Conservation (phyloP, 2,329 filamentous ascomycete genomes). For the Domatiomyces globalis region DNA sequence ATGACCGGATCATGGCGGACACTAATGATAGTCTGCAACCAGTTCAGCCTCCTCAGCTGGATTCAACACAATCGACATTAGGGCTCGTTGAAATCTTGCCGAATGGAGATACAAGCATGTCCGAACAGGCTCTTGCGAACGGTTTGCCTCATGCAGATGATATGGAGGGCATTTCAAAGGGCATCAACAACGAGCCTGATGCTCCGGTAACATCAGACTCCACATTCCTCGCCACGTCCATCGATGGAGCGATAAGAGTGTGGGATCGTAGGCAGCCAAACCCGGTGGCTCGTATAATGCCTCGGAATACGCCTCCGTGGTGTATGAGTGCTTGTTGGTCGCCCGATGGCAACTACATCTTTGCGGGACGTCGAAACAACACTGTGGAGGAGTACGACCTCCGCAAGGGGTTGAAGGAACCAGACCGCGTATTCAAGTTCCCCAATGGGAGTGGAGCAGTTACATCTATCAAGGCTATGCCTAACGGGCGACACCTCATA, state of each 20-base stretch:
- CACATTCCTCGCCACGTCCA: slow-evolving; percentile 67
- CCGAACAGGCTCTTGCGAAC: slow-evolving; percentile 23
- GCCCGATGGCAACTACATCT: slow-evolving; percentile 87
- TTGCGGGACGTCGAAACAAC: slow-evolving; percentile 76
- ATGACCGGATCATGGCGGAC: slow-evolving; percentile 7
- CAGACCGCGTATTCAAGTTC: slow-evolving; percentile 70
- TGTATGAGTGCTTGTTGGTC: slow-evolving; percentile 97
- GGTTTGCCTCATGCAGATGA: slow-evolving; percentile 32
- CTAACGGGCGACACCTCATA: slow-evolving; percentile 79
- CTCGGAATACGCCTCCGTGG: slow-evolving; percentile 73
- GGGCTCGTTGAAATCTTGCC: slow-evolving; percentile 15
- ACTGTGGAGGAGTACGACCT: slow-evolving; percentile 91
- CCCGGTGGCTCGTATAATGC: slow-evolving; percentile 65
- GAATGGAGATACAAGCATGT: slow-evolving; percentile 5
- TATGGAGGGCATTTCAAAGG: slow-evolving; percentile 18
- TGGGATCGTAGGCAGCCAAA: slow-evolving; percentile 50
- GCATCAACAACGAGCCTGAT: slow-evolving; percentile 37
- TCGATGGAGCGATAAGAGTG: slow-evolving; percentile 35
- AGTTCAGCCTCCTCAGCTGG: slow-evolving; percentile 4
- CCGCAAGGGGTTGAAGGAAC: slow-evolving; percentile 61
- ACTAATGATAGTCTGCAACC: background rate
- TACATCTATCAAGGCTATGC: slow-evolving; percentile 77
- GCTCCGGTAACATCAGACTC: slow-evolving; percentile 46
- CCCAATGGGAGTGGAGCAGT: slow-evolving; percentile 80
- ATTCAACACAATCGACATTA: slow-evolving; percentile 5